Evolutionary conservation across 345 rosid species (phyloP), one percentile per base, ranked within the genome.

Genomic region (Eucalyptus curtisii): DNA sequence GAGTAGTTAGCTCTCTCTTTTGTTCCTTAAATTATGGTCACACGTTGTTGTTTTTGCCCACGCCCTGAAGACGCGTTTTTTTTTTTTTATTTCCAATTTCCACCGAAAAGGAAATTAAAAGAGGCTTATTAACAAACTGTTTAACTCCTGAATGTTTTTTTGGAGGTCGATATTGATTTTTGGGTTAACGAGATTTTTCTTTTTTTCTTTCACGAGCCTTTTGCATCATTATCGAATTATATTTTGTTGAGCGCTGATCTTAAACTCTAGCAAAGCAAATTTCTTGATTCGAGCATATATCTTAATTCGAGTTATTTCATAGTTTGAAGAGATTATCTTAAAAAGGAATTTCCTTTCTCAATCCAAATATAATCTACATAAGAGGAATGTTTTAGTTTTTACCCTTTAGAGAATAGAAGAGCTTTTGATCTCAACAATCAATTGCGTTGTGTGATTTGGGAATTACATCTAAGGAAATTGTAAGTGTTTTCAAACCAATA

Each of bases 211-310:
- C 6, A 33, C 25, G 0, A 17, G 80, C 6, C 42, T 71, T 30
- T 33, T 5, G 25, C 7, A 10, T 33, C 44, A 20, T 71, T 71
- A 33, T 33, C 0, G 12, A 33, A 17, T 71, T 71, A 17, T 33
- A 33, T 71, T 19, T 33, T 71, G 25, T 33, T 17, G 7, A 5
- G 25, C 10, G 25, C 1, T 52, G 3, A 1, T 31, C 44, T 17
- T 13, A 6, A 68, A 22, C 11, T 68, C 20, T 68, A 5, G 2
- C 2, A 0, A 68, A 33, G 40, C 20, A 8, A 20, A 11, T 68
- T 68, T 68, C 3, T 0, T 17, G 4, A 8, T 17, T 9, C 1
- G 2, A 71, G 45, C 1, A 2, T 7, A 33, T 71, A 17, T 37
- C 3, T 8, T 14, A 8, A 33, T 71, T 33, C 7, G 7, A 71